Evolutionary conservation across 345 rosid genomes (phyloP).

Genomic region (Acer saccharum): DNA sequence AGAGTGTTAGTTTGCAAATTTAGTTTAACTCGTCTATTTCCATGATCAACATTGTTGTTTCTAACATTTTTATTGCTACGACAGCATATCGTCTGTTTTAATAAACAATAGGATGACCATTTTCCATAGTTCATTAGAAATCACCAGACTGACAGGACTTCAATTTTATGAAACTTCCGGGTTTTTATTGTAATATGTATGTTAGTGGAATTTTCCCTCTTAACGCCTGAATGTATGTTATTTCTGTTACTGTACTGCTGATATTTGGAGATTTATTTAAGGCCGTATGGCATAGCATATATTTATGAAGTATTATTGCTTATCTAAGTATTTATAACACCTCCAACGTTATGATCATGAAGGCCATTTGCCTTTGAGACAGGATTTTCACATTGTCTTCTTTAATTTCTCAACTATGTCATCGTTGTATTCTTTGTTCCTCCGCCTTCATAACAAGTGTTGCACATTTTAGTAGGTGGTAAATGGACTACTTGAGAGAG

Average conservation of each 20-base stretch:
- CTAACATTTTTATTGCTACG: too few relatives aligned
- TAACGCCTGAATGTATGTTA: background rate
- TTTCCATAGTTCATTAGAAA: background rate
- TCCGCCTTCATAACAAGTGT: constrained; percentile 23
- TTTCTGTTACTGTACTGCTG: background rate
- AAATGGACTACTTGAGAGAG: constrained; percentile 92
- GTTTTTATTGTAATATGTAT: background rate
- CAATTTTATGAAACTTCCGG: background rate
- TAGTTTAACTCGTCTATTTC: background rate
- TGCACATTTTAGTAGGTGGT: constrained; percentile 78
- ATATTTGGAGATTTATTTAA: background rate
- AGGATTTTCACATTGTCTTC: background rate
- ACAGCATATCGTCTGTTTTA: background rate
- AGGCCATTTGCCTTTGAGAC: background rate
- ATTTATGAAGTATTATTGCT: background rate
- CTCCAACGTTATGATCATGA: background rate
- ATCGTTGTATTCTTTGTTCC: constrained; percentile 2
- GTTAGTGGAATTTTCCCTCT: background rate
- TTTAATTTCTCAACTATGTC: background rate
- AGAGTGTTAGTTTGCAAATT: background rate
- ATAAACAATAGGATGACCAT: background rate
- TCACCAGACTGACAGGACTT: background rate
- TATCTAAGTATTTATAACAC: background rate
- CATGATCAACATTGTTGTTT: background rate
- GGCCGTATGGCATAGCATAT: background rate